phyloP scores from a whole-genome alignment of 2,329 filamentous ascomycete genomes.

The Nemania abortiva region DNA sequence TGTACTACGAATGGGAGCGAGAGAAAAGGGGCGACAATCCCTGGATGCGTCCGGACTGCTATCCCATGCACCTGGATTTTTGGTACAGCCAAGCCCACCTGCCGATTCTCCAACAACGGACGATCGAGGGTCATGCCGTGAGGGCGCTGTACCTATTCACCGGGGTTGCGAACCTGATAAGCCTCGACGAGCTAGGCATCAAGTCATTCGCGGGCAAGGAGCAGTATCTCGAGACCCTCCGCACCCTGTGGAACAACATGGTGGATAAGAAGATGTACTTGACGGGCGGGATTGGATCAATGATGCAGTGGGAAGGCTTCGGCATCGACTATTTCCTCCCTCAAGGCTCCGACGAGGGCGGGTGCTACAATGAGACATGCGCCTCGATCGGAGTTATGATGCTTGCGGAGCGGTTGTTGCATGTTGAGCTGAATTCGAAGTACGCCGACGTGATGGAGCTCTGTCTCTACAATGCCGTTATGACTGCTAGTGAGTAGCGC shows the following conservation, averaged over 20 bases:
- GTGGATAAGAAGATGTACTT: conserved; percentile 71
- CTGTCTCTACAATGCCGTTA: conserved; percentile 70
- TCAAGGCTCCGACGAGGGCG: conserved; percentile 69
- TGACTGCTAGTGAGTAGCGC: conserved; percentile 57
- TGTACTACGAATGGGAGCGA: conserved; percentile 68
- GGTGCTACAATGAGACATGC: conserved; percentile 73
- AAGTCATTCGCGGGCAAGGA: conserved; percentile 43
- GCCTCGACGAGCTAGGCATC: conserved; percentile 51
- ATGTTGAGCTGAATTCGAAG: conserved; percentile 63
- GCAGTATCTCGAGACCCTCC: conserved; percentile 56
- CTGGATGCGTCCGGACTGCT: conserved; percentile 62
- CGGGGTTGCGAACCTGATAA: conserved; percentile 67
- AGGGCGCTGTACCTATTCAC: conserved; percentile 71
- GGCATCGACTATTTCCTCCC: conserved; percentile 70
- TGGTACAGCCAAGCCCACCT: conserved; percentile 70
- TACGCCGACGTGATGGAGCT: conserved; percentile 72
- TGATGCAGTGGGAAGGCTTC: conserved; percentile 71
- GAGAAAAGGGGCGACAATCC: conserved; percentile 62
- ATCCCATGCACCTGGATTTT: conserved; percentile 54
- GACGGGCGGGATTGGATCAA: conserved; percentile 70
- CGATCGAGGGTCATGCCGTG: conserved; percentile 70
- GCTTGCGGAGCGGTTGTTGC: conserved; percentile 67
- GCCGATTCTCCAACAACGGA: conserved; percentile 65
- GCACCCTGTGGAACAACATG: conserved; percentile 70
- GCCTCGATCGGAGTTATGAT: conserved; percentile 71